Evolutionary conservation across 2,329 filamentous ascomycete genomes (phyloP).

Genomic region (Beauveria sp.): DNA sequence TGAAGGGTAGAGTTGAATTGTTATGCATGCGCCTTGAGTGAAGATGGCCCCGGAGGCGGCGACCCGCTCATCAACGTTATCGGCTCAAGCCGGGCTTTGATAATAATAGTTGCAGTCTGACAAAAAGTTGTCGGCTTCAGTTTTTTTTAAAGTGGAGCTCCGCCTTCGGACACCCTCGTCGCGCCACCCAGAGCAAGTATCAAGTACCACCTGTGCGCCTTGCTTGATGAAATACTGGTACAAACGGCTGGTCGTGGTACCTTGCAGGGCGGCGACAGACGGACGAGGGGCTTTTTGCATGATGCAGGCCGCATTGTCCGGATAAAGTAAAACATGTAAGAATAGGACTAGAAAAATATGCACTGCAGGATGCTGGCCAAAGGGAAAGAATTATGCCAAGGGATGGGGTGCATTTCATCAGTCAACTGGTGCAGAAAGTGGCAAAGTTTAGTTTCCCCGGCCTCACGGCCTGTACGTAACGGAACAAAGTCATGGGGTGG

Average conservation of each 20-base stretch:
- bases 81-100: constrained; percentile 5
- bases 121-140: background rate
- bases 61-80: background rate
- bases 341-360: too few relatives aligned
- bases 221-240: background rate
- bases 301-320: too few relatives aligned
- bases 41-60: background rate
- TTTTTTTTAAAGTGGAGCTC: background rate
- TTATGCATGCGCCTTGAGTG: background rate
- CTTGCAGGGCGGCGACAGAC: constrained; percentile 5
- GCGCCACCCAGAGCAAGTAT: background rate
- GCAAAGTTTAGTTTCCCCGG: too few relatives aligned
- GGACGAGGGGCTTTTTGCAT: background rate
- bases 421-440: too few relatives aligned
- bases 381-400: too few relatives aligned
- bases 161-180: constrained; percentile 8
- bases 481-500: too few relatives aligned
- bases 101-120: background rate
- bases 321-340: too few relatives aligned
- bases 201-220: background rate
- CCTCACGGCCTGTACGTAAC: too few relatives aligned
- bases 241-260: background rate
- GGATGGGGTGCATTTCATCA: too few relatives aligned
- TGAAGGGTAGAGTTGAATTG: background rate
- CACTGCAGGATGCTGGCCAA: too few relatives aligned